These are phyloP conservation scores for Moricandia moricandioides DNA, from an alignment of 345 rosid species.

Conservation along the genomic window DNA sequence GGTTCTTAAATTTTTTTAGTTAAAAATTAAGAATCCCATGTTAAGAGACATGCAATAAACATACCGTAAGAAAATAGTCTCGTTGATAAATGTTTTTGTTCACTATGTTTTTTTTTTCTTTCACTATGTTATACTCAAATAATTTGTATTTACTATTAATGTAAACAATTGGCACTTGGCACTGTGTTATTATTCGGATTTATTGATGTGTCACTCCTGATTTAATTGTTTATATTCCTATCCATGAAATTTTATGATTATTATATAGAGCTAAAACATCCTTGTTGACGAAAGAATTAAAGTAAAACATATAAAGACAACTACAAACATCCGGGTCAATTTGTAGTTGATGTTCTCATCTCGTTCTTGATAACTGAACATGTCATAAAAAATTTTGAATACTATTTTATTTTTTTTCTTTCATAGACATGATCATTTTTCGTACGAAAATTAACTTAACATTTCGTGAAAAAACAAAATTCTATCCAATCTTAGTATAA, in stretches of 20 bases:
- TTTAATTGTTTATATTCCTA: background rate
- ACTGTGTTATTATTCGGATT: background rate
- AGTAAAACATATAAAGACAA: background rate
- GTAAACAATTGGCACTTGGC: no score
- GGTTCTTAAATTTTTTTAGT: no score
- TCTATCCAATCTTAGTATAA: background rate
- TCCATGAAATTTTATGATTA: background rate
- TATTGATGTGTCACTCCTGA: background rate
- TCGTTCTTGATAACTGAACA: no score
- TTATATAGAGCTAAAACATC: background rate
- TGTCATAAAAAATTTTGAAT: background rate
- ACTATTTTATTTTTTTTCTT: no score
- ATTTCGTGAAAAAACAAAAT: background rate
- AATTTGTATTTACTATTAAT: no score
- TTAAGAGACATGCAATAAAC: no score
- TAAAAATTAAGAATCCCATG: no score
- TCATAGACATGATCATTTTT: background rate
- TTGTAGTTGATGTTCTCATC: no score
- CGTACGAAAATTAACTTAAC: background rate
- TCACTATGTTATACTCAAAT: no score
- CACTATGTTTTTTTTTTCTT: no score
- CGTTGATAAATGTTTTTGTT: no score
- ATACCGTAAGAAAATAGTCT: no score
- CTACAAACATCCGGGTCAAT: background rate
- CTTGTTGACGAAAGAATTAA: background rate